Percentiles rank a stretch among this genome's conserved stretches.
Evolutionary conservation across 352 stramenopile species (phyloP).

Genomic region (Phytophthora sp.): DNA sequence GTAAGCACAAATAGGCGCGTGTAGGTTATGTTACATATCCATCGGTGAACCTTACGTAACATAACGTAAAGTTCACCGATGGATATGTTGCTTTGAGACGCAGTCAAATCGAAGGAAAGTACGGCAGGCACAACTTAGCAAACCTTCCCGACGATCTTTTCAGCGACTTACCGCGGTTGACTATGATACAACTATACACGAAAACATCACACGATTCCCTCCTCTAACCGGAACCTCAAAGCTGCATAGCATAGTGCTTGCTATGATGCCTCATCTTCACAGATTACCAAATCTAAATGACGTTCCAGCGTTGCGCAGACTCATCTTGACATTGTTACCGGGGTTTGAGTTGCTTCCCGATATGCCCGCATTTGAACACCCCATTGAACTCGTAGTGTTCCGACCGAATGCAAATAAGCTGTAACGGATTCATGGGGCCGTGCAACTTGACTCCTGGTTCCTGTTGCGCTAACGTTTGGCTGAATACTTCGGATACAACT

Average conservation of each 20-base stretch:
- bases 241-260: conserved; percentile 16
- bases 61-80: no score
- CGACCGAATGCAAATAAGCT: conserved; percentile 18
- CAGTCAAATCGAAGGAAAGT: conserved; percentile 32
- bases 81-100: not conserved
- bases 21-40: no score
- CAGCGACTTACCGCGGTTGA: conserved; percentile 17
- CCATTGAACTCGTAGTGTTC: conserved; percentile 20
- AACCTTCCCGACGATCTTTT: conserved; percentile 17
- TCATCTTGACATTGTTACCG: conserved; percentile 13
- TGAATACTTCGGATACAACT: not conserved
- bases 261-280: conserved; percentile 10
- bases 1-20: no score
- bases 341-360: conserved; percentile 19
- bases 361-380: conserved; percentile 12
- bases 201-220: conserved; percentile 9
- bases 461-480: conserved; percentile 1
- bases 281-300: conserved; percentile 15
- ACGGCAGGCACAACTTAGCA: conserved; percentile 11
- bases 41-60: no score
- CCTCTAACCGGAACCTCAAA: conserved; percentile 15
- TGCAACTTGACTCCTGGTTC: conserved; percentile 16
- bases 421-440: conserved; percentile 12
- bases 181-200: conserved; percentile 24
- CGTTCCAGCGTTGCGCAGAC: conserved; percentile 5